phyloP scores from a whole-genome alignment of 768 basidiomycete genomes.

The Phylloporus arenicola region DNA sequence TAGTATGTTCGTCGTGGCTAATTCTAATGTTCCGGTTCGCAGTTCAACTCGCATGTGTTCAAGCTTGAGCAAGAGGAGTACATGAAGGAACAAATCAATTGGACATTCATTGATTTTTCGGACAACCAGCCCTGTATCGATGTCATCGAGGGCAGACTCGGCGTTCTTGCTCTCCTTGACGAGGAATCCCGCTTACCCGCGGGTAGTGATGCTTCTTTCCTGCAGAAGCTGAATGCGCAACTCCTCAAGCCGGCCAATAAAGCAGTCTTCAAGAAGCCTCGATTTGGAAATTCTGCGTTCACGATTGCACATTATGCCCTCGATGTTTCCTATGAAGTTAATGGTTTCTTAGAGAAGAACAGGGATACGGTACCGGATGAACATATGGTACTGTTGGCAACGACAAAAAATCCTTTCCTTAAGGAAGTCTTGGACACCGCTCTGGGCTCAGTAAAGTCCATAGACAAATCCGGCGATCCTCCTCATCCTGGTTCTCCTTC shows the following conservation, averaged over 20 bases:
- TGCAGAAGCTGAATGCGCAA: slow-evolving; percentile 87
- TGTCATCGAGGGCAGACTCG: slow-evolving; percentile 95
- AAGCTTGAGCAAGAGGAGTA: slow-evolving; percentile 99
- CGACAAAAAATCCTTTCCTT: slow-evolving; percentile 87
- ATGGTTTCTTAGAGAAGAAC: slow-evolving; percentile 98
- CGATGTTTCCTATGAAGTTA: slow-evolving; percentile 97
- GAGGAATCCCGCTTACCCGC: slow-evolving; percentile 96
- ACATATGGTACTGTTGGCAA: slow-evolving; percentile 82
- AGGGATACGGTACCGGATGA: slow-evolving; percentile 98
- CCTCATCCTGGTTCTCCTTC: slow-evolving; percentile 72
- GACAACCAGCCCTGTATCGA: slow-evolving; percentile 99
- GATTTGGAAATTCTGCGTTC: slow-evolving; percentile 97
- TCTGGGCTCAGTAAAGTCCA: slow-evolving; percentile 61
- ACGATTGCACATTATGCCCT: slow-evolving; percentile 97
- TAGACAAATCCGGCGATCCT: slow-evolving; percentile 43
- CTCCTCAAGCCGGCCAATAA: slow-evolving; percentile 82
- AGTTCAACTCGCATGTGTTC: slow-evolving; percentile 99
- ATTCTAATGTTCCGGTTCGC: slow-evolving; percentile 12
- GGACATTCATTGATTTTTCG: slow-evolving; percentile 99
- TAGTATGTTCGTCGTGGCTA: background rate
- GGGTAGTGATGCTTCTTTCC: slow-evolving; percentile 87
- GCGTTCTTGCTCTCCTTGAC: slow-evolving; percentile 89
- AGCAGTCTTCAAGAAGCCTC: slow-evolving; percentile 92
- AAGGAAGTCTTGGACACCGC: slow-evolving; percentile 93
- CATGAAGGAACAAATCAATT: slow-evolving; percentile 96